Conservation (phyloP, 2,329 filamentous ascomycete species). For the Paracamarosporium sp. region DNA sequence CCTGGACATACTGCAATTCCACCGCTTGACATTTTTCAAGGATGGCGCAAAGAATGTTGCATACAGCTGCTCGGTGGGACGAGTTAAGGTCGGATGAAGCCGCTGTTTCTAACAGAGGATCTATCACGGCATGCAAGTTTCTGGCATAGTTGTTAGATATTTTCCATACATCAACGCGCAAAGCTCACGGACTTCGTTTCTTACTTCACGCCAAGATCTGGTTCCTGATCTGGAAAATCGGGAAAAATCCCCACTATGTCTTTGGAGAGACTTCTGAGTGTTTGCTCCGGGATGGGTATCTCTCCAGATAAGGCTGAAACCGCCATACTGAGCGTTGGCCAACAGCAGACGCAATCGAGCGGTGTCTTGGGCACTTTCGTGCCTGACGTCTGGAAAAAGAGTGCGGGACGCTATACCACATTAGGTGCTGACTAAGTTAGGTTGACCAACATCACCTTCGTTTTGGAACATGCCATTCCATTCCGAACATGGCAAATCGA, state of each 20-base stretch:
- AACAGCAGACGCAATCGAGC: neutral
- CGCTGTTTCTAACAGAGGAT: constrained; percentile 41
- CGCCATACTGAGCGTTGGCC: constrained; percentile 14
- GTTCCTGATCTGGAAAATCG: constrained; percentile 31
- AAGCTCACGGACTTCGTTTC: constrained; percentile 45
- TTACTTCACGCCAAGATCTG: constrained; percentile 43
- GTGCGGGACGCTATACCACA: constrained; percentile 10
- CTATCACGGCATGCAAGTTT: constrained; percentile 33
- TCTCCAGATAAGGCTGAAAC: neutral
- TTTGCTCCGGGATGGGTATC: constrained; percentile 32
- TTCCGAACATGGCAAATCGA: too few relatives aligned
- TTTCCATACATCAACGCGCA: constrained; percentile 13
- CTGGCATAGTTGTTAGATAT: constrained; percentile 31
- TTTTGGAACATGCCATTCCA: neutral
- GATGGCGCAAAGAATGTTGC: constrained; percentile 54
- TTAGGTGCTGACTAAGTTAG: constrained; percentile 12
- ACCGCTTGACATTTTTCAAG: constrained; percentile 49
- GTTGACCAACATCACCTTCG: neutral
- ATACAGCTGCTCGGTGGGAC: constrained; percentile 54
- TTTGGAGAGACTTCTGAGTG: constrained; percentile 32
- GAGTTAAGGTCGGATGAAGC: constrained; percentile 37
- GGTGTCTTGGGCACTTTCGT: neutral
- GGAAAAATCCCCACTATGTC: constrained; percentile 22
- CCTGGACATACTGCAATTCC: constrained; percentile 28
- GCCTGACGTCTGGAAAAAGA: constrained; percentile 9